These are phyloP conservation scores for Drechslerella stenobrocha DNA, from an alignment of 2,329 filamentous ascomycete genomes.

Conservation along the genomic window DNA sequence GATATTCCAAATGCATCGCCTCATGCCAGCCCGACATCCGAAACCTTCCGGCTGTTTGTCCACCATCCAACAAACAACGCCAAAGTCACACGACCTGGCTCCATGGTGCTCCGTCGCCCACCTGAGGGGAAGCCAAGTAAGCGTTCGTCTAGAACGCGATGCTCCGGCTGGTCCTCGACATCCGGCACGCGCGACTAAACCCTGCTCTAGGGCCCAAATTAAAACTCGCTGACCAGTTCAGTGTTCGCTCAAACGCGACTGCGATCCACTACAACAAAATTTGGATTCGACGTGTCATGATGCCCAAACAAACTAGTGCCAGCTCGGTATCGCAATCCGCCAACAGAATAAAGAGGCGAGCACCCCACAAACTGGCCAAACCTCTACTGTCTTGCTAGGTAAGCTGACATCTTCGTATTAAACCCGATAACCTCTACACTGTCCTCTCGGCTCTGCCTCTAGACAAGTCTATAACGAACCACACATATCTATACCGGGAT, in stretches of 20 bases:
- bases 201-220: too few relatives aligned
- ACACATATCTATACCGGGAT: too few relatives aligned
- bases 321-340: not conserved
- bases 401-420: not conserved
- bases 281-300: too few relatives aligned
- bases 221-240: too few relatives aligned
- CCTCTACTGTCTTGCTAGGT: too few relatives aligned
- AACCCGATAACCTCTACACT: not conserved
- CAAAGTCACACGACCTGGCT: slow-evolving; percentile 45
- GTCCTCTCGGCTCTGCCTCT: too few relatives aligned
- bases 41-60: slow-evolving; percentile 39
- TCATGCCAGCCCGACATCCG: slow-evolving; percentile 21
- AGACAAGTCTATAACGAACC: too few relatives aligned
- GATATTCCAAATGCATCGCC: slow-evolving; percentile 47
- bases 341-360: not conserved
- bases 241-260: too few relatives aligned
- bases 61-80: slow-evolving; percentile 35
- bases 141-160: not conserved
- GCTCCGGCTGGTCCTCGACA: not conserved
- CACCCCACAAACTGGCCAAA: not conserved
- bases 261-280: too few relatives aligned
- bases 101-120: not conserved
- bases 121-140: slow-evolving; percentile 3
- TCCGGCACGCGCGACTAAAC: too few relatives aligned
- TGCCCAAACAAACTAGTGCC: too few relatives aligned